Base-by-base conservation (phyloP, 148 eudicot species). In the Agrostemma githago region DNA sequence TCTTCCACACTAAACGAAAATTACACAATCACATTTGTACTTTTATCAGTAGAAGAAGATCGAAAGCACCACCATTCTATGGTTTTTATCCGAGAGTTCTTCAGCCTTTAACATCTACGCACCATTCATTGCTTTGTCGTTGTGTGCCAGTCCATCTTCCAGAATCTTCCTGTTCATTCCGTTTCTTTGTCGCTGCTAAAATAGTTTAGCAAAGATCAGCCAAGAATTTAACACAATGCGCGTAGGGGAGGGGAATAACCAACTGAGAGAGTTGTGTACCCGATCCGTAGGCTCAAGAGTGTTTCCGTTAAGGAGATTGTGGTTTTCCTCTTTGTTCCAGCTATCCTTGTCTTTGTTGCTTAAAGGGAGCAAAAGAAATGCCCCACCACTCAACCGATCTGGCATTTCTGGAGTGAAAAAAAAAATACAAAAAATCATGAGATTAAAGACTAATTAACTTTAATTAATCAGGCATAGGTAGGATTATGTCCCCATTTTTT, bases 231-330 rank as follows among this genome's bases (percentile, higher is more conserved):
- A 40, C 15, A 41, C 44, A n/a, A 51, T 6, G 11, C 44, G n/a
- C n/a, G n/a, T n/a, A n/a, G n/a, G n/a, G n/a, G 71, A 69, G 21
- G 46, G 12, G 38, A 3, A 15, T 61, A 20, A 5, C 8, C 12
- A 19, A 16, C n/a, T 9, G 21, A 5, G 10, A n/a, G 58, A 41
- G 42, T 17, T 70, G 62, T 60, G 44, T 94, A 94, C 98, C 89
- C 92, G 58, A 72, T 92, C 98, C 73, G 83, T 77, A 39, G 92
- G 73, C 75, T 91, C 97, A 59, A 82, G 89, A 42, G 85, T 76
- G 81, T 84, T 89, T 65, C 97, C 98, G 73, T 91, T 94, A 54
- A 94, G 57, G 37, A 88, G 90, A 53, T 89, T 91, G 88, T 86
- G 87, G 63, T 78, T 83, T 78, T 94, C 99, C 79, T 95, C 99